These are phyloP conservation scores for Trametes villosa DNA, from an alignment of 768 basidiomycete genomes.

Conservation along the genomic window DNA sequence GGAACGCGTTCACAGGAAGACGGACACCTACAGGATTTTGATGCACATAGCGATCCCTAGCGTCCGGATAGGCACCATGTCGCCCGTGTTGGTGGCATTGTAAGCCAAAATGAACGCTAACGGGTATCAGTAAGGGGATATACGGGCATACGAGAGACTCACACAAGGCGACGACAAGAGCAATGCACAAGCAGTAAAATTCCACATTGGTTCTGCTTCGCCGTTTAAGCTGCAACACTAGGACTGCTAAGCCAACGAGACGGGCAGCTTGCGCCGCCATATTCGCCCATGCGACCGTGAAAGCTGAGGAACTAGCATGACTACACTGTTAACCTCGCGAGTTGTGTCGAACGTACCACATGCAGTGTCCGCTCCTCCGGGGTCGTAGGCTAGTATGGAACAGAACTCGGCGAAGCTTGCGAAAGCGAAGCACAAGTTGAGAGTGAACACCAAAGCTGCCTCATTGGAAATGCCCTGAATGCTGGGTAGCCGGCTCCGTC, in stretches of 20 bases:
- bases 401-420: slow-evolving; percentile 32
- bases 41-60: slow-evolving; percentile 37
- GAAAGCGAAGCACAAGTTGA: slow-evolving; percentile 34
- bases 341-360: slow-evolving; percentile 16
- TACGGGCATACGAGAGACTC: slow-evolving; percentile 13
- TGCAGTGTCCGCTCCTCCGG: slow-evolving; percentile 15
- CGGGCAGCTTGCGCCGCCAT: slow-evolving; percentile 44
- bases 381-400: slow-evolving; percentile 28
- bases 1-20: neutral
- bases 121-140: neutral
- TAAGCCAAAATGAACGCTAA: slow-evolving; percentile 46
- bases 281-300: slow-evolving; percentile 50
- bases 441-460: slow-evolving; percentile 29
- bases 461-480: slow-evolving; percentile 25
- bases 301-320: slow-evolving; percentile 36
- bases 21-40: slow-evolving; percentile 32
- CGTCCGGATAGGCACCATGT: slow-evolving; percentile 16
- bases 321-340: neutral
- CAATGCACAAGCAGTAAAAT: slow-evolving; percentile 36
- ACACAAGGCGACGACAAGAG: slow-evolving; percentile 43
- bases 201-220: slow-evolving; percentile 38
- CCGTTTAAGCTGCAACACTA: slow-evolving; percentile 40
- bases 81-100: slow-evolving; percentile 44
- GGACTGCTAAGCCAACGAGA: slow-evolving; percentile 44
- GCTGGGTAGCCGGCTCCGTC: slow-evolving; percentile 8